Conservation (phyloP, 192 early-diverging fungal genomes). For the Kappamyces sp. region DNA sequence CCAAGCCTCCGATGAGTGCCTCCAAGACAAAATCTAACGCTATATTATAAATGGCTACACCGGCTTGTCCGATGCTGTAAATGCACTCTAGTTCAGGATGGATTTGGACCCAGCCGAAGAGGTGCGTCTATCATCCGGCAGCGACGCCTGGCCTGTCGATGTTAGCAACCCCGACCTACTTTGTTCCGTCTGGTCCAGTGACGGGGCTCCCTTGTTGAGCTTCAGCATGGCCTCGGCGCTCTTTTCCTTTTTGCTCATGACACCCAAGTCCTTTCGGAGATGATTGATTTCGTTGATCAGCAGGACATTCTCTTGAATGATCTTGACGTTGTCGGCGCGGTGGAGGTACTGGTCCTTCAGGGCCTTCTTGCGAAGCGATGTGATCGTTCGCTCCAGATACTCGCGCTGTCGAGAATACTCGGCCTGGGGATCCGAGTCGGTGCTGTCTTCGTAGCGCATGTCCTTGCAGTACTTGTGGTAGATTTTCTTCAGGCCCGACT, state of each 20-base stretch:
- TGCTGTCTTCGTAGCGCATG: conserved; percentile 19
- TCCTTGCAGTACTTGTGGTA: conserved; percentile 54
- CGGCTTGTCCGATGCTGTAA: too few species aligned
- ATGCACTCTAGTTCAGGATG: too few species aligned
- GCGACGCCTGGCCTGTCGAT: not conserved
- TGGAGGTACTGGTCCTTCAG: conserved; percentile 49
- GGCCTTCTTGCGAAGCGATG: conserved; percentile 44
- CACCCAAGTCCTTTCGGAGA: conserved; percentile 41
- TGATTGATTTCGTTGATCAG: conserved; percentile 57
- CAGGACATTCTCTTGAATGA: conserved; percentile 52
- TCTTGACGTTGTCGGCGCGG: conserved; percentile 46
- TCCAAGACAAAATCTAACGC: too few species aligned
- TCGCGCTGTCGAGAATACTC: conserved; percentile 54
- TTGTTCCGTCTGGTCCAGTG: not conserved
- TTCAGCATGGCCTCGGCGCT: conserved; percentile 35
- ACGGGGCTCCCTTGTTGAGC: conserved; percentile 3
- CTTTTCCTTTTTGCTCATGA: conserved; percentile 33
- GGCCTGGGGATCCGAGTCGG: conserved; percentile 45
- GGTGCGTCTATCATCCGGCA: not conserved
- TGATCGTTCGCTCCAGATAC: conserved; percentile 51
- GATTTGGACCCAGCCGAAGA: too few species aligned
- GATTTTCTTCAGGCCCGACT: conserved; percentile 41
- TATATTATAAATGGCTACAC: too few species aligned
- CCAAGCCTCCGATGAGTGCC: too few species aligned
- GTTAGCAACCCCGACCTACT: too few species aligned